A percentile compares a stretch with the other conserved stretches of the same genome.
These are phyloP conservation scores for Diplodia seriata DNA, from an alignment of 2,329 filamentous ascomycete genomes.

Conservation along the genomic window DNA sequence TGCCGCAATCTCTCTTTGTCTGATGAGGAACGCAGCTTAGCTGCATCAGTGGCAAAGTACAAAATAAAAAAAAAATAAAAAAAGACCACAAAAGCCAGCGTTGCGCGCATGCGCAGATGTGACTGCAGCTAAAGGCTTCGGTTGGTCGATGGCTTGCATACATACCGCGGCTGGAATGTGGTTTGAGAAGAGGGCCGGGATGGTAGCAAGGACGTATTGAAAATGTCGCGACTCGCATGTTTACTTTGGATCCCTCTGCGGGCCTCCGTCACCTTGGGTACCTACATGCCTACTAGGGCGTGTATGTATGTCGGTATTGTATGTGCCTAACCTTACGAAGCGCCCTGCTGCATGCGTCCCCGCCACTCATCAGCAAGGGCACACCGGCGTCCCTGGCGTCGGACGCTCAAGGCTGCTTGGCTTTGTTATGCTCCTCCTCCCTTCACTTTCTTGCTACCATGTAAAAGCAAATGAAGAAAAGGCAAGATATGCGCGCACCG, in stretches of 20 bases:
- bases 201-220: background rate
- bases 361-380: background rate
- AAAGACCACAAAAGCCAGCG: background rate
- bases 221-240: background rate
- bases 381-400: background rate
- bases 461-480: background rate
- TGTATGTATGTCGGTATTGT: background rate
- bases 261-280: background rate
- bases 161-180: background rate
- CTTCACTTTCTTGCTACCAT: background rate
- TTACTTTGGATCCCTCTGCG: background rate
- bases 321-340: constrained; percentile 6
- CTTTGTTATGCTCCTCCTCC: background rate
- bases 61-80: background rate
- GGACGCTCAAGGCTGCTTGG: background rate
- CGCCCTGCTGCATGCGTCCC: background rate
- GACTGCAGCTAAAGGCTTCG: constrained; percentile 7
- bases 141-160: constrained; percentile 14
- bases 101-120: background rate
- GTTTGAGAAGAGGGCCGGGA: background rate
- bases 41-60: background rate
- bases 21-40: background rate
- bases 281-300: background rate
- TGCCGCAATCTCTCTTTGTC: background rate
- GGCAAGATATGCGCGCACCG: background rate